These are phyloP conservation scores for Pelargonium cotyledonis DNA, from an alignment of 441 rosid genomes.

Conservation along the genomic window DNA sequence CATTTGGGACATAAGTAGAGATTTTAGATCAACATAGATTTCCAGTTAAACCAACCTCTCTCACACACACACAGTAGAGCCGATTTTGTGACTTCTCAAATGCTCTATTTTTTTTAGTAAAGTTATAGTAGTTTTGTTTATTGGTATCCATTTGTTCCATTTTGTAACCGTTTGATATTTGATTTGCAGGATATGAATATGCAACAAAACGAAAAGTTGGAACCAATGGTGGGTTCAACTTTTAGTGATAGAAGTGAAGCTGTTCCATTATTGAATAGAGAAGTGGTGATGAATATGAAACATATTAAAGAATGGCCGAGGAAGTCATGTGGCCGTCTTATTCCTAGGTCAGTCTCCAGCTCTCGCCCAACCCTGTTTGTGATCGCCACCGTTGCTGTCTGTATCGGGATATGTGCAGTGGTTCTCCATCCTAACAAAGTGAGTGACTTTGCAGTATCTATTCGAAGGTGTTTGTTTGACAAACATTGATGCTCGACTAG, in stretches of 20 bases:
- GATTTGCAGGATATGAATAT: slow-evolving; percentile 45
- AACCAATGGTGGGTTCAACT: slow-evolving; percentile 17
- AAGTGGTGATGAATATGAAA: slow-evolving; percentile 41
- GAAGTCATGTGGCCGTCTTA: slow-evolving; percentile 31
- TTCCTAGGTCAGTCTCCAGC: slow-evolving; percentile 26
- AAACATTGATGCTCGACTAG: slow-evolving; percentile 17
- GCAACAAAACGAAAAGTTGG: slow-evolving; percentile 23
- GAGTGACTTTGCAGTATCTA: slow-evolving; percentile 57
- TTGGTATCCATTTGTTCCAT: not conserved
- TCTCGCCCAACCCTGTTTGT: slow-evolving; percentile 38
- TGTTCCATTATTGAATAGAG: slow-evolving; percentile 47
- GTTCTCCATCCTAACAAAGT: slow-evolving; percentile 67
- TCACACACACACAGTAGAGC: too few relatives aligned
- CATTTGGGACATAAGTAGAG: not conserved
- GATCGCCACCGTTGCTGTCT: slow-evolving; percentile 40
- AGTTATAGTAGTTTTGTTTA: too few relatives aligned
- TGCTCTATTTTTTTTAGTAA: too few relatives aligned
- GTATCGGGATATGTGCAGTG: slow-evolving; percentile 62
- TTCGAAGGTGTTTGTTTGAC: slow-evolving; percentile 48
- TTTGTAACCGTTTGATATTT: not conserved
- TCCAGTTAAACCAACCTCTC: too few relatives aligned
- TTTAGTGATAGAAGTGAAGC: slow-evolving; percentile 27
- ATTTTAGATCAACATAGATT: too few relatives aligned
- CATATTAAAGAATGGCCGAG: slow-evolving; percentile 35
- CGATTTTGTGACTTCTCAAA: too few relatives aligned